Base-by-base conservation (phyloP, 2,329 filamentous ascomycete genomes). In the Penicillium sp. region DNA sequence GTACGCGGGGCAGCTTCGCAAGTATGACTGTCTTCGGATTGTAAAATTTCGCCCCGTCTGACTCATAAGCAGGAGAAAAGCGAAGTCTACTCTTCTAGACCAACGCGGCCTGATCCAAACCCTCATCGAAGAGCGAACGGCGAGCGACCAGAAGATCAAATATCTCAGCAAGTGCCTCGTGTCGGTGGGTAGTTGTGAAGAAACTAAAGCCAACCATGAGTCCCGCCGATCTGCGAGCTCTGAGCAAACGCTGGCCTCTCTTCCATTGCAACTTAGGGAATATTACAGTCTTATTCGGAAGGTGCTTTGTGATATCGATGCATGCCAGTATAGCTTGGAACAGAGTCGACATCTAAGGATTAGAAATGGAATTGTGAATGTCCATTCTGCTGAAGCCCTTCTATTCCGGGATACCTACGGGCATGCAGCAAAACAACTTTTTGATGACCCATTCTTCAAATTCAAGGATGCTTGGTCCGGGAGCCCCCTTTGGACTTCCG, bases 1-100 rank as follows among this genome's bases (percentile, higher is more conserved):
- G 28, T 68, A 68, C 49, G 67, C 67, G 13, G 61, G 57, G 24
- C 62, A 65, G 40, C 31, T 61, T 20, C 54, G 51, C 25, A 57
- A 50, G 52, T 50, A 42, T 6, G 31, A 6, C 13, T 6, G 11
- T 35, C 4, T 35, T 16, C 31, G 13, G 5, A 5, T 6, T 6
- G 5, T 35, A 35, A 14, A 5, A 35, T 35, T 14, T 4, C n/a
- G 31, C 11, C 11, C 31, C 25, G 5, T 35, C 31, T 35, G n/a
- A 35, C 31, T 35, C 31, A n/a, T 14, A 35, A 5, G n/a, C n/a
- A 35, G 31, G 11, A 35, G 31, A 14, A 35, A 35, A 35, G 5
- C 18, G n/a, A 46, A 39, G 14, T 28, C 24, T 8, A 18, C 44
- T 11, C 10, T 39, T 8, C 7, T 14, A 5, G 9, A 36, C 27